Evolutionary conservation across 768 basidiomycete genomes (phyloP), one percentile per base, ranked within the genome.

Genomic region (Mycena sanguinolenta): DNA sequence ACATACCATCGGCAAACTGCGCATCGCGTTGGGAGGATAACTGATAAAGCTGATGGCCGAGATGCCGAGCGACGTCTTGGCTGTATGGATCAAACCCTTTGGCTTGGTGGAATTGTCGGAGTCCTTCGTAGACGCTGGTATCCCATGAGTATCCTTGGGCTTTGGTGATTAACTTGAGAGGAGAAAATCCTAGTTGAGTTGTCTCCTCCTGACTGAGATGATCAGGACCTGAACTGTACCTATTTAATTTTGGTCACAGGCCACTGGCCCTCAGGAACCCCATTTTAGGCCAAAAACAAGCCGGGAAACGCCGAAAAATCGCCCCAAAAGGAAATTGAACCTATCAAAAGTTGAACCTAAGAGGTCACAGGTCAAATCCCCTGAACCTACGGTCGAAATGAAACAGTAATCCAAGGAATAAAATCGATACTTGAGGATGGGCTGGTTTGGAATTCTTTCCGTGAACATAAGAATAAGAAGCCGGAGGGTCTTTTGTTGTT

Each of bases 401-500:
- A n/a, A n/a, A n/a, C n/a, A n/a, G n/a, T n/a, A 46, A 19, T n/a
- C 44, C 44, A 8, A 4, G 4, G 4, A 62, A 0, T 42, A 2
- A 28, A 55, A 49, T n/a, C n/a, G n/a, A n/a, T n/a, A n/a, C n/a
- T n/a, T 25, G 59, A 61, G 5, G 19, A 25, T 30, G 25, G 25
- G 4, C 38, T 36, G 4, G 19, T 46, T 30, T 44, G 36, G 10
- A 67, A 61, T 8, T 59, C 59, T 14, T 30, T 14, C 6, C 0
- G 1, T 2, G 65, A 58, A 53, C 58, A 60, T 3, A 53, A 19
- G n/a, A 67, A 68, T 27, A 65, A 42, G 54, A 39, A 65, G 13
- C 52, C 54, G 64, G 64, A 19, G n/a, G n/a, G n/a, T 25, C 19
- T 44, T n/a, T 17, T 17, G n/a, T 27, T 25, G n/a, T 27, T 19